Conservation (phyloP, 768 basidiomycete species). For the Boletellus sp. region DNA sequence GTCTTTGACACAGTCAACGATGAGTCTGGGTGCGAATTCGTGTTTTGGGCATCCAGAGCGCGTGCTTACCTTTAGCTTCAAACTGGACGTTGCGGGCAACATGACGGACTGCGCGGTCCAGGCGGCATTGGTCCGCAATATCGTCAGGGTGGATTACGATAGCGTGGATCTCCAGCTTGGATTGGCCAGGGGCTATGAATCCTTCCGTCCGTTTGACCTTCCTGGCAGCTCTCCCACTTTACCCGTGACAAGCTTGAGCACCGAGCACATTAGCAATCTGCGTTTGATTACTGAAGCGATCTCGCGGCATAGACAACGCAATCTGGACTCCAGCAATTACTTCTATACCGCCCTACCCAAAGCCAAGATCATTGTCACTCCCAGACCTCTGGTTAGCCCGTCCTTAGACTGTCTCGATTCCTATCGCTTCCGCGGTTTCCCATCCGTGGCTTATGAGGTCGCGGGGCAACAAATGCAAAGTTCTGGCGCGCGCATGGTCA, state of each 20-base stretch:
- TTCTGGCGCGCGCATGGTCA: constrained; percentile 48
- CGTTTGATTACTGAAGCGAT: constrained; percentile 30
- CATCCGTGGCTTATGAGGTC: constrained; percentile 45
- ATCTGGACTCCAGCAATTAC: constrained; percentile 15
- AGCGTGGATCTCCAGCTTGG: constrained; percentile 56
- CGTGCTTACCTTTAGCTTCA: constrained; percentile 78
- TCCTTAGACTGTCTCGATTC: constrained; percentile 28
- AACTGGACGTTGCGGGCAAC: constrained; percentile 57
- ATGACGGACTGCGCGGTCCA: constrained; percentile 67
- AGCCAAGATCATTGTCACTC: constrained; percentile 26
- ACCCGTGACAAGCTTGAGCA: constrained; percentile 6
- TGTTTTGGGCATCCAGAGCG: constrained; percentile 41
- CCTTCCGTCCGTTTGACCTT: constrained; percentile 22
- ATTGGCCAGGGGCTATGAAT: constrained; percentile 2
- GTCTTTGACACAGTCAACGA: constrained; percentile 44
- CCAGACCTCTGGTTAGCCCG: constrained; percentile 32
- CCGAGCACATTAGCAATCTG: constrained; percentile 28
- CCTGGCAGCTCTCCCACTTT: neutral
- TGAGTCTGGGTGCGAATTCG: constrained; percentile 45
- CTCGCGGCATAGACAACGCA: constrained; percentile 23
- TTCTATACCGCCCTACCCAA: constrained; percentile 26
- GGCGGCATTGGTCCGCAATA: constrained; percentile 70
- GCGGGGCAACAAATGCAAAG: constrained; percentile 19
- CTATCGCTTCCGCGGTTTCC: constrained; percentile 47
- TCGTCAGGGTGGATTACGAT: constrained; percentile 62